Base-by-base conservation (phyloP, 202 grass and related monocot genomes). In the Sporobolus alterniflorus region DNA sequence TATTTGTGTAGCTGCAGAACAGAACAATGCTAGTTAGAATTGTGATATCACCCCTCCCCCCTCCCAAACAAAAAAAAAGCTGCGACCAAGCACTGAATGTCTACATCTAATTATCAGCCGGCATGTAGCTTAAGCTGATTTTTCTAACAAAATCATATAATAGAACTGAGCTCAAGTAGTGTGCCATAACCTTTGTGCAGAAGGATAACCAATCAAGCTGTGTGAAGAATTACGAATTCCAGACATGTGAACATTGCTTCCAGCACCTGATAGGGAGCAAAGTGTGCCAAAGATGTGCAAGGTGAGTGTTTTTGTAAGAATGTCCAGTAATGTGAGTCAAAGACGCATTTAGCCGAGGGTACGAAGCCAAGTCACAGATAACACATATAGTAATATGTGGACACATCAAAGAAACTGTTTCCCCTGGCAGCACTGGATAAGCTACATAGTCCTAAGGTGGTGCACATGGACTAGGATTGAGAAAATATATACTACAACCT, bases 151-250 rank as follows among this genome's bases (percentile, higher is more conserved):
- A 83, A 79, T 33, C 74, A 83, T 51, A 77, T 78, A 88, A 89
- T 52, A 74, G 88, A 89, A 81, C 29, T 74, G 85, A 94, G 89
- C 91, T 90, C 82, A 76, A 99, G 89, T 94, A 88, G 83, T 84
- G 92, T 92, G 89, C 91, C 74, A 82, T 94, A 96, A 99, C 96
- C 93, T 99, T 94, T 91, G 96, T 98, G 96, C 86, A 89, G 95
- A 95, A 83, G 93, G 81, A 94, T 92, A 99, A 89, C 83, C 93
- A 96, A 70, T 87, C 89, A 95, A 65, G 91, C 89, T 99, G 96
- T 94, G 90, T 96, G 93, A 84, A 92, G 96, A 89, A 90, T 85
- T 90, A 95, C 85, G 84, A 84, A 95, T 88, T 94, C 96, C 93
- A 82, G 87, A 83, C 90, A 89, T 90, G 96, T 98, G 87, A 88